phyloP scores from a whole-genome alignment of 1,284 basidiomycete species.

The Pascua guehoae region DNA sequence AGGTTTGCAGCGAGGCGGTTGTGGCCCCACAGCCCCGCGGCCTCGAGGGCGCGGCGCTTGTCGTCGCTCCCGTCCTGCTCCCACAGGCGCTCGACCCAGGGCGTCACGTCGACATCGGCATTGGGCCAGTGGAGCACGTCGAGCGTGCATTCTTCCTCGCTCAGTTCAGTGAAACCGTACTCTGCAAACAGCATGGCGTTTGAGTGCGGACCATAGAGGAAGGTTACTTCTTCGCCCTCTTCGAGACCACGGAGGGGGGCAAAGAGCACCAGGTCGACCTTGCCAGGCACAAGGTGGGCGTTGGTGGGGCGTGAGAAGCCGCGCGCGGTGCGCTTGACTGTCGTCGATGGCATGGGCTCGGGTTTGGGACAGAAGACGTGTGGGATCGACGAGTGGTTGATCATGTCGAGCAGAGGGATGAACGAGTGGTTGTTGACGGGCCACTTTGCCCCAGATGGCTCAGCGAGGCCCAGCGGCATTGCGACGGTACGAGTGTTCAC shows the following conservation, averaged over 20 bases:
- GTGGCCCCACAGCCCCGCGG: conserved; percentile 17
- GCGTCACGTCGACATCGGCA: conserved; percentile 62
- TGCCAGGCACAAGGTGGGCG: conserved; percentile 47
- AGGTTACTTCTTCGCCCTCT: conserved; percentile 61
- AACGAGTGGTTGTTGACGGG: conserved; percentile 66
- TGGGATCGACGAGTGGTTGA: conserved; percentile 62
- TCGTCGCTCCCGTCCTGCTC: conserved; percentile 12
- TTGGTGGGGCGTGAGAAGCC: conserved; percentile 41
- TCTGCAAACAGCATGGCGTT: conserved; percentile 72
- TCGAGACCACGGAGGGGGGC: conserved; percentile 54
- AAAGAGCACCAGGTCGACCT: conserved; percentile 55
- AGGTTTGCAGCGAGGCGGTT: conserved; percentile 14
- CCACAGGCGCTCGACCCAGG: conserved; percentile 55
- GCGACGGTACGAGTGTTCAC: conserved; percentile 85
- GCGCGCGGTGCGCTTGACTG: conserved; percentile 3
- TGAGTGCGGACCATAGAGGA: conserved; percentile 71
- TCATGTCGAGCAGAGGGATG: conserved; percentile 79
- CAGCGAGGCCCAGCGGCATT: conserved; percentile 61
- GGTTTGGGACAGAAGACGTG: conserved; percentile 22
- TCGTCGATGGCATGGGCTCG: conserved; percentile 21
- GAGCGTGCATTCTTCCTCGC: conserved; percentile 29
- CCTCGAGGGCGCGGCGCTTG: conserved; percentile 15
- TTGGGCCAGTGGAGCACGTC: conserved; percentile 13
- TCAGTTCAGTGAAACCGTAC: conserved; percentile 68
- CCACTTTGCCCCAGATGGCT: conserved; percentile 47